Percentiles rank a stretch among this genome's conserved stretches.
Conservation (phyloP, 106 monocot genomes). For the Phalaenopsis equestris region DNA sequence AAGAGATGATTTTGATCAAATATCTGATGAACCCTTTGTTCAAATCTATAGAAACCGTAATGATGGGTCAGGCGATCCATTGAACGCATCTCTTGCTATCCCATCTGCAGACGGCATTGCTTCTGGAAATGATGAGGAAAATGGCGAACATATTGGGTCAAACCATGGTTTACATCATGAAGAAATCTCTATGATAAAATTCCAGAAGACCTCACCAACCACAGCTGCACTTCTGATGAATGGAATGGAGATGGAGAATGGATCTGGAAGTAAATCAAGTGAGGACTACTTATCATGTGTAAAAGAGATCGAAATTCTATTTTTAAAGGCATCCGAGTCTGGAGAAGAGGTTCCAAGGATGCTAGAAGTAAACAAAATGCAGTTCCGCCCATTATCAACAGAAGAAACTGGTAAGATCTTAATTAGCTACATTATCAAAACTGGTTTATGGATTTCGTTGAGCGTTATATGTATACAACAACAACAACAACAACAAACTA, state of each 20-base stretch:
- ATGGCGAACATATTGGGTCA: conserved; percentile 16
- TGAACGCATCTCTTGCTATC: conserved; percentile 10
- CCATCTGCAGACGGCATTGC: conserved; percentile 1
- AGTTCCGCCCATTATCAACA: conserved; percentile 43
- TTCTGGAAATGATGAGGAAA: conserved; percentile 24
- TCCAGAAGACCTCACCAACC: conserved; percentile 14
- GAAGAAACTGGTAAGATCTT: conserved; percentile 44
- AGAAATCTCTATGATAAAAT: conserved; percentile 28
- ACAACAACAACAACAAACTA: no score
- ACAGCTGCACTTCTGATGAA: conserved; percentile 20
- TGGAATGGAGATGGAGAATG: conserved; percentile 29
- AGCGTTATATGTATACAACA: background rate
- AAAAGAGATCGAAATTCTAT: conserved; percentile 79
- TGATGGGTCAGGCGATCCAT: conserved; percentile 20
- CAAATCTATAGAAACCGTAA: conserved; percentile 64
- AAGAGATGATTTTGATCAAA: conserved; percentile 75
- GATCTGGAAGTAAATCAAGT: conserved; percentile 24
- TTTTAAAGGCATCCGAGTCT: conserved; percentile 73
- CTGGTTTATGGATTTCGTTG: background rate
- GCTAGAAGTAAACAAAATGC: conserved; percentile 79
- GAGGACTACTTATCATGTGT: conserved; percentile 43
- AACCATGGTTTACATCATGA: conserved; percentile 22
- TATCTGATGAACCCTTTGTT: conserved; percentile 63
- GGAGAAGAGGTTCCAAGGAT: conserved; percentile 94
- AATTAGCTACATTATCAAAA: background rate